These are phyloP conservation scores for Colletotrichum horii DNA, from an alignment of 2,329 filamentous ascomycete genomes.

Conservation along the genomic window DNA sequence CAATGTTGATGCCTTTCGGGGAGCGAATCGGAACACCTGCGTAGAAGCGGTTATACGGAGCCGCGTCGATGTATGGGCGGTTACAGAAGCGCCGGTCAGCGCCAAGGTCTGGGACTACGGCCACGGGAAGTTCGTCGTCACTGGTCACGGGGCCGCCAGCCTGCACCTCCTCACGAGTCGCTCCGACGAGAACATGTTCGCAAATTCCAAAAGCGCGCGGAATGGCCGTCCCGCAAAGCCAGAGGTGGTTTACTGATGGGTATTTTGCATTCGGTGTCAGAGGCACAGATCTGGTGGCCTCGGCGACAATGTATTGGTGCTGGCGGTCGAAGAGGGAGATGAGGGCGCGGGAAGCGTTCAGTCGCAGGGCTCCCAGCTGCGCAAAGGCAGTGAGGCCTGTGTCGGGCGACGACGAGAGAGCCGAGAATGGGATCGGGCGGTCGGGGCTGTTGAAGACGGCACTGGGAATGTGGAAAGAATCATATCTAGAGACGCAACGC, in stretches of 20 bases:
- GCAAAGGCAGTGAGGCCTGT: slow-evolving; percentile 52
- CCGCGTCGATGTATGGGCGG: slow-evolving; percentile 29
- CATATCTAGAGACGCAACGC: slow-evolving; percentile 9
- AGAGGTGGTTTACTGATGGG: slow-evolving; percentile 15
- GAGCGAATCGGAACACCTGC: slow-evolving; percentile 47
- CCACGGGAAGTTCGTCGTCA: slow-evolving; percentile 33
- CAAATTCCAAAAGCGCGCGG: slow-evolving; percentile 34
- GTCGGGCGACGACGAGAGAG: slow-evolving; percentile 36
- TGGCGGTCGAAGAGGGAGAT: slow-evolving; percentile 57
- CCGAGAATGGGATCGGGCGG: slow-evolving; percentile 24
- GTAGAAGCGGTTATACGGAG: slow-evolving; percentile 39
- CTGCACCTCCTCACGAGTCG: neutral
- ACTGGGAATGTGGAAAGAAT: slow-evolving; percentile 20
- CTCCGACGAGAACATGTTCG: slow-evolving; percentile 28
- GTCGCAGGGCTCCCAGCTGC: slow-evolving; percentile 50
- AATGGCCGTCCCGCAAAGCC: slow-evolving; percentile 33
- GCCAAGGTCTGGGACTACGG: slow-evolving; percentile 38
- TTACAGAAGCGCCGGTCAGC: slow-evolving; percentile 33
- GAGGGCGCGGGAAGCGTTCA: slow-evolving; percentile 42
- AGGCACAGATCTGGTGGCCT: slow-evolving; percentile 48
- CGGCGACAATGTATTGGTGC: slow-evolving; percentile 55
- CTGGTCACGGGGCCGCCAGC: neutral
- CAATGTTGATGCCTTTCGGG: slow-evolving; percentile 46
- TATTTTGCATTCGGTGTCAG: slow-evolving; percentile 31
- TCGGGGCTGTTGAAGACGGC: slow-evolving; percentile 28